These are phyloP conservation scores for Globisporangium camurandrum DNA, from an alignment of 352 stramenopile genomes.

Conservation along the genomic window DNA sequence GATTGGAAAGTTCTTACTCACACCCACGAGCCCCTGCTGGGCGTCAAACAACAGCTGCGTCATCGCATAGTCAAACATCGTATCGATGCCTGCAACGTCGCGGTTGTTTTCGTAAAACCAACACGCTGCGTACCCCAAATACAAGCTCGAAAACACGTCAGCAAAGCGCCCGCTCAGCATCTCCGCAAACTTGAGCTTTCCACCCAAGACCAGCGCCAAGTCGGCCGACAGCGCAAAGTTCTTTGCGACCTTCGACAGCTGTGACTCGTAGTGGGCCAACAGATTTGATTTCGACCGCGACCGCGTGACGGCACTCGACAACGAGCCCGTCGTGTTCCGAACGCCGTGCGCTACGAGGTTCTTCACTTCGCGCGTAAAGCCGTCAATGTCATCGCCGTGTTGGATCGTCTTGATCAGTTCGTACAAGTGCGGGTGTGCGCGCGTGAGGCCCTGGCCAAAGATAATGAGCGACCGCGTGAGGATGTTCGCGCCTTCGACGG, in stretches of 20 bases:
- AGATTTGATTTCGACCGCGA: constrained; percentile 91
- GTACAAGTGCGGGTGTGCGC: constrained; percentile 96
- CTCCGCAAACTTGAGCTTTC: constrained; percentile 98
- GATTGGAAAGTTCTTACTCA: constrained; percentile 96
- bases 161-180: constrained; percentile 96
- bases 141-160: constrained; percentile 96
- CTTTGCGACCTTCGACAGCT: constrained; percentile 93
- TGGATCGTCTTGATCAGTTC: constrained; percentile 97
- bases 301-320: constrained; percentile 86
- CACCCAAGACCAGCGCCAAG: constrained; percentile 94
- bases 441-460: constrained; percentile 96
- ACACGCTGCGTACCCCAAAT: constrained; percentile 95
- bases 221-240: constrained; percentile 97
- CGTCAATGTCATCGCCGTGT: constrained; percentile 89
- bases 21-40: constrained; percentile 92
- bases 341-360: constrained; percentile 93
- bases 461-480: constrained; percentile 97
- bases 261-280: constrained; percentile 94
- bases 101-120: constrained; percentile 96
- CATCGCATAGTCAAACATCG: constrained; percentile 96
- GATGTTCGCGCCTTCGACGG: constrained; percentile 97
- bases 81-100: constrained; percentile 91
- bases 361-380: constrained; percentile 92
- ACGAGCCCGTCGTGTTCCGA: constrained; percentile 87
- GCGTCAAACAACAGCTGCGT: constrained; percentile 93